These are phyloP conservation scores for Coemansia sp. DNA, from an alignment of 192 early-diverging fungal genomes.

Conservation along the genomic window DNA sequence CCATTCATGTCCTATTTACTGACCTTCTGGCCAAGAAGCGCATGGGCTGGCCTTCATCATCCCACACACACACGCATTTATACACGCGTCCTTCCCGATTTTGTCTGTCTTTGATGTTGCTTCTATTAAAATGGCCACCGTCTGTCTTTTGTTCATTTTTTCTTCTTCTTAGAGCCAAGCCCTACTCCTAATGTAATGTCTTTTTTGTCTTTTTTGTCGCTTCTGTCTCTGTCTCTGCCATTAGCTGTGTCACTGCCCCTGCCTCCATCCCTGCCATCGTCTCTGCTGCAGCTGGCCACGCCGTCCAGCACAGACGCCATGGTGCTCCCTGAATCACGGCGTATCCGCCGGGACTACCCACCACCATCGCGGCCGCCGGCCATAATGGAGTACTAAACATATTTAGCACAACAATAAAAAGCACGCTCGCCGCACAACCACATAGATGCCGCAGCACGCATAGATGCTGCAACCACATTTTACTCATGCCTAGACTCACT, in stretches of 20 bases:
- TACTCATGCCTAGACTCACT: too few species aligned
- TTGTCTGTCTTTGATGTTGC: not conserved
- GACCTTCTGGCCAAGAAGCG: not conserved
- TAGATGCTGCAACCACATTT: too few species aligned
- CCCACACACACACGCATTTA: not conserved
- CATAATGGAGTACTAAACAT: conserved; percentile 8
- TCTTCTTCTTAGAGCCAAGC: too few species aligned
- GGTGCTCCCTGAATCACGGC: not conserved
- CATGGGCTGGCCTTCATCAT: not conserved
- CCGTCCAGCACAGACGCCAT: not conserved
- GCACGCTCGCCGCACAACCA: not conserved
- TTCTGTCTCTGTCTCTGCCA: not conserved
- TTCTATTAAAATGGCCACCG: not conserved
- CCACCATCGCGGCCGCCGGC: conserved; percentile 21
- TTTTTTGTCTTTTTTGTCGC: not conserved
- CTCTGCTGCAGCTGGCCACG: not conserved
- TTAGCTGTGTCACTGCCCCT: too few species aligned
- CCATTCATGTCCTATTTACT: too few species aligned
- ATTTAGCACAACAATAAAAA: not conserved
- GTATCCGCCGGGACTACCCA: conserved; percentile 19
- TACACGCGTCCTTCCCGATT: not conserved
- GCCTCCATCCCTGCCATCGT: too few species aligned
- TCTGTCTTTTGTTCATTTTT: not conserved
- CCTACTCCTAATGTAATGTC: not conserved
- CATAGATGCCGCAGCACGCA: not conserved